Percentiles rank a stretch among this genome's conserved stretches.
phyloP scores from a whole-genome alignment of 2,329 filamentous ascomycete genomes.

The Coniochaeta sp. region DNA sequence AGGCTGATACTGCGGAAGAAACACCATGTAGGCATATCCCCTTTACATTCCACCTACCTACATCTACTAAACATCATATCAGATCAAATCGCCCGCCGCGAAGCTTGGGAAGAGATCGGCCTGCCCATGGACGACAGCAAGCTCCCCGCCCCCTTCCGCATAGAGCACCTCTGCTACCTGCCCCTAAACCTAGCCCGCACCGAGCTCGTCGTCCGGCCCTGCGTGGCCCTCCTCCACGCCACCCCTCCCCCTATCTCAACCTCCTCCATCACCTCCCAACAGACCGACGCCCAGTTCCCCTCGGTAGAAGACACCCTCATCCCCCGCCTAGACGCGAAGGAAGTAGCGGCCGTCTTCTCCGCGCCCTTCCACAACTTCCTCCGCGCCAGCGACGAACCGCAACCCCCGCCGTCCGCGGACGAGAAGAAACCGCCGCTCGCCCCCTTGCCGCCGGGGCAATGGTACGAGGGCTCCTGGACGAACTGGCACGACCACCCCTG shows the following conservation, averaged over 20 bases:
- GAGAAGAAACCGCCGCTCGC: slow-evolving; percentile 30
- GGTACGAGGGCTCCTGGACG: slow-evolving; percentile 83
- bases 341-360: slow-evolving; percentile 91
- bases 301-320: slow-evolving; percentile 65
- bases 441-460: slow-evolving; percentile 50
- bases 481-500: slow-evolving; percentile 73
- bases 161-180: slow-evolving; percentile 83
- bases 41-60: background rate
- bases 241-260: slow-evolving; percentile 31
- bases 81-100: slow-evolving; percentile 79
- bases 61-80: slow-evolving; percentile 11
- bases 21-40: slow-evolving; percentile 46
- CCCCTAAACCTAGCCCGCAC: slow-evolving; percentile 70
- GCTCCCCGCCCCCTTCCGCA: slow-evolving; percentile 69
- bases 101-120: slow-evolving; percentile 91
- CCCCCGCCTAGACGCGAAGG: slow-evolving; percentile 76
- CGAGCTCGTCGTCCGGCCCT: slow-evolving; percentile 67
- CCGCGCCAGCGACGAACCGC: slow-evolving; percentile 44
- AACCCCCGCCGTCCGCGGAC: background rate
- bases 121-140: slow-evolving; percentile 64
- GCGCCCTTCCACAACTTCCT: slow-evolving; percentile 84
- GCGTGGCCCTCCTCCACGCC: slow-evolving; percentile 69
- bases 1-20: slow-evolving; percentile 51
- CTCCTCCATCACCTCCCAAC: slow-evolving; percentile 7
- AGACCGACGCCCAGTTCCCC: slow-evolving; percentile 20